phyloP scores from a whole-genome alignment of 345 rosid species.

The Gossypium ekmanianum region DNA sequence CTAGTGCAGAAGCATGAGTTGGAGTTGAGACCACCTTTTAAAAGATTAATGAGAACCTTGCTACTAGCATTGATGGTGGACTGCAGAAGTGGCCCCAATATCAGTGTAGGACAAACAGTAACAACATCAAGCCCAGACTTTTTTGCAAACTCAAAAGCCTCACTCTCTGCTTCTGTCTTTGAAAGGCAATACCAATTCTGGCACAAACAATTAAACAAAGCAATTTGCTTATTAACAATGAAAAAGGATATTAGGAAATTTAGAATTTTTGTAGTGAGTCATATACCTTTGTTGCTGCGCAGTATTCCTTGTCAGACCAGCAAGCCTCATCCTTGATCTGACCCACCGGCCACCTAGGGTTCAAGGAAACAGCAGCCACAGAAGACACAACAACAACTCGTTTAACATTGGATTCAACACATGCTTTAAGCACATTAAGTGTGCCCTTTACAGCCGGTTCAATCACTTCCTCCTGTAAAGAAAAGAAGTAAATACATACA shows the following conservation, averaged over 20 bases:
- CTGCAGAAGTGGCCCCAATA: constrained; percentile 48
- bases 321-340: constrained; percentile 47
- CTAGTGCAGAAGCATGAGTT: background rate
- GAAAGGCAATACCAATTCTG: constrained; percentile 75
- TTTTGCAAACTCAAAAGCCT: constrained; percentile 60
- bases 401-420: constrained; percentile 50
- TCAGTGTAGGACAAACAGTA: constrained; percentile 40
- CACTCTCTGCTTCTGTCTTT: constrained; percentile 69
- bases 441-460: constrained; percentile 73
- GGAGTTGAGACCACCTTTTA: constrained; percentile 45
- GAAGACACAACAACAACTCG: constrained; percentile 72
- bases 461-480: constrained; percentile 39
- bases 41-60: constrained; percentile 40
- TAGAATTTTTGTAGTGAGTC: background rate
- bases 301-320: constrained; percentile 64
- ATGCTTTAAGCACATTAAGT: constrained; percentile 58
- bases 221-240: background rate
- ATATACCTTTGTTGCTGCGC: constrained; percentile 43
- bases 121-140: constrained; percentile 51
- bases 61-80: constrained; percentile 42
- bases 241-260: background rate
- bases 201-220: constrained; percentile 6
- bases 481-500: too few relatives aligned
- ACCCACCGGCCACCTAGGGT: constrained; percentile 55
- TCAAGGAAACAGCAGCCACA: constrained; percentile 38